Evolutionary conservation across 2,329 filamentous ascomycete species (phyloP).

Genomic region (Triangularia verruculosa): DNA sequence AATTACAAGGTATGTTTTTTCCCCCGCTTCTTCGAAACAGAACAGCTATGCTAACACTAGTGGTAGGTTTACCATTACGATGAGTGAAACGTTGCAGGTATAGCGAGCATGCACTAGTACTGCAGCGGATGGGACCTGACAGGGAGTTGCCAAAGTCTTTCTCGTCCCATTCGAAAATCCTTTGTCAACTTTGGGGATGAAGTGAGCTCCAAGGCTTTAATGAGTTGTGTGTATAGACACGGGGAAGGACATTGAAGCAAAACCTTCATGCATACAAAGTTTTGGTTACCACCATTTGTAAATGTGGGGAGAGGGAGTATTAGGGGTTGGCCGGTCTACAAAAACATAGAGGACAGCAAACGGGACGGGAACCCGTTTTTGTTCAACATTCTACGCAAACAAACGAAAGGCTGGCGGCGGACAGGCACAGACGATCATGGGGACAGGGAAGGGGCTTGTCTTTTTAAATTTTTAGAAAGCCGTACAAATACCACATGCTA

Average conservation of each 20-base stretch:
- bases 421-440: neutral
- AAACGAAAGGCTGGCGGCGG: neutral
- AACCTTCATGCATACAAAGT: neutral
- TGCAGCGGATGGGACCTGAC: neutral
- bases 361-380: neutral
- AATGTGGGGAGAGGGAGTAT: neutral
- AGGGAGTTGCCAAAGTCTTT: neutral
- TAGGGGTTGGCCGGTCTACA: neutral
- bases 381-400: neutral
- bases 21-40: neutral
- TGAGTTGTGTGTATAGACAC: neutral
- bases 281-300: neutral
- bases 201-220: neutral
- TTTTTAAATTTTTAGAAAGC: neutral
- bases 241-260: neutral
- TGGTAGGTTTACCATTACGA: constrained; percentile 86
- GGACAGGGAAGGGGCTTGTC: neutral
- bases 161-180: neutral
- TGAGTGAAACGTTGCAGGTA: constrained; percentile 52
- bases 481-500: neutral
- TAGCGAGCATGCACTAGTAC: neutral
- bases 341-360: neutral
- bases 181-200: neutral
- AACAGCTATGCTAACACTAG: constrained; percentile 16
- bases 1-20: constrained; percentile 79